Evolutionary conservation across 805 yeast genomes (phyloP), one percentile per base, ranked within the genome.

Genomic region (Saccharomycopsis sp.): DNA sequence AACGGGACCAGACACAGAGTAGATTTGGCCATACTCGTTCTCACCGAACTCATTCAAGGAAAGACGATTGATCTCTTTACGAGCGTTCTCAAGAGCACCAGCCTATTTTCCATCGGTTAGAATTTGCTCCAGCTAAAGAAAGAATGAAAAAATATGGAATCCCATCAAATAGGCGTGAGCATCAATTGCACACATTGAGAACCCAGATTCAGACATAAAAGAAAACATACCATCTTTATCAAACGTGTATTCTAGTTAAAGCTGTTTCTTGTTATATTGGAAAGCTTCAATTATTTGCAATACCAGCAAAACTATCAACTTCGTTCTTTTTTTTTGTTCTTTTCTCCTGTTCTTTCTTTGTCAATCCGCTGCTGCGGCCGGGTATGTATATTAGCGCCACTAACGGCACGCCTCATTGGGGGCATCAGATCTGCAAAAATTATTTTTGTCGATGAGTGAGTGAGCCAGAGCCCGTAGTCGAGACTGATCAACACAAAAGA

Each of bases 1-100:
- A 54, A 92, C 99, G 20, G 98, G 97, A 57, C 98, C 98, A 16
- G 97, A 88, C 37, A 92, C 96, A 23, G 96, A 86, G 67, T 77
- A 88, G 55, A 92, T 83, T 52, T 73, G 78, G 43, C 95, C 98
- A 62, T 84, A 85, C 51, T 78, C 79, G 41, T 81, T 71, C 63
- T 89, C 96, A 23, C 65, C 70, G 45, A 66, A 69, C 49, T 74
- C 80, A 55, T 84, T 89, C 49, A 89, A 65, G 26, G 92, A 77
- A 55, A 87, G 77, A 58, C 87, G 85, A 61, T 81, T 77, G 54
- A 92, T 73, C 64, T 83, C 88, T 64, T 88, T 89, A 63, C 95
- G 89, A 56, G 98, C 96, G 65, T 84, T 87, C 66, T 89, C 96
- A 58, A 89, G 63, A 58, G 95, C 95, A 67, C 96, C 96, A 63